Percentiles rank a stretch among this genome's conserved stretches.
Evolutionary conservation across 805 yeast genomes (phyloP).

Genomic region (Candida krabiensis): DNA sequence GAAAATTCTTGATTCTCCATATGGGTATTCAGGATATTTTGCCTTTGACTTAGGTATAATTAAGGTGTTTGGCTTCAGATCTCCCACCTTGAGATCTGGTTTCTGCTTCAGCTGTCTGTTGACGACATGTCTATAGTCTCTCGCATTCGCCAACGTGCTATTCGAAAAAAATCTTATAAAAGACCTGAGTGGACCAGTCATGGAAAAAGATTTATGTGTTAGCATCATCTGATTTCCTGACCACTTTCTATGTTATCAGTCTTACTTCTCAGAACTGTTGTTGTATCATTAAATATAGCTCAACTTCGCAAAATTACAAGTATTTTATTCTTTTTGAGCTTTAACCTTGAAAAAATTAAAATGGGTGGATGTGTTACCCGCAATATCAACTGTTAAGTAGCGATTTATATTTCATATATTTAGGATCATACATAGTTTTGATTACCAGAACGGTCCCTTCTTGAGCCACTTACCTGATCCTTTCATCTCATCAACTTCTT

Average conservation of each 20-base stretch:
- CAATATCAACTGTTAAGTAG: too few species aligned
- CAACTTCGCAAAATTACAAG: too few species aligned
- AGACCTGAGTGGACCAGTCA: background rate
- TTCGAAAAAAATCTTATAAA: conserved; percentile 26
- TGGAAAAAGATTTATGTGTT: too few species aligned
- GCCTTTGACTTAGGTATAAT: conserved; percentile 44
- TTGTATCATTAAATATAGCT: too few species aligned
- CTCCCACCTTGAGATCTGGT: conserved; percentile 53
- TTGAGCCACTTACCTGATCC: conserved; percentile 36
- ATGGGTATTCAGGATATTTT: conserved; percentile 66
- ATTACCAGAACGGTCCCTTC: conserved; percentile 28
- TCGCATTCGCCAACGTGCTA: conserved; percentile 18
- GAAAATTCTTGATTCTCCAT: conserved; percentile 74
- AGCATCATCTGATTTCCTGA: too few species aligned
- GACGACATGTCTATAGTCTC: conserved; percentile 42
- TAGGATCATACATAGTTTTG: too few species aligned
- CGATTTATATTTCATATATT: too few species aligned
- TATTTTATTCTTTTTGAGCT: too few species aligned
- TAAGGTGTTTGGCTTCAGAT: conserved; percentile 41
- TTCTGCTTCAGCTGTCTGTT: conserved; percentile 44
- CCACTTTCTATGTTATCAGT: too few species aligned
- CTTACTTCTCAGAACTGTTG: too few species aligned
- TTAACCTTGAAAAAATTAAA: too few species aligned
- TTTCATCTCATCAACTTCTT: conserved; percentile 38
- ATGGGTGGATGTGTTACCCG: too few species aligned